A percentile compares a stretch with the other conserved stretches of the same genome.
phyloP scores from a whole-genome alignment of 495 filamentous ascomycete species.

The Aspergillus cristatus region DNA sequence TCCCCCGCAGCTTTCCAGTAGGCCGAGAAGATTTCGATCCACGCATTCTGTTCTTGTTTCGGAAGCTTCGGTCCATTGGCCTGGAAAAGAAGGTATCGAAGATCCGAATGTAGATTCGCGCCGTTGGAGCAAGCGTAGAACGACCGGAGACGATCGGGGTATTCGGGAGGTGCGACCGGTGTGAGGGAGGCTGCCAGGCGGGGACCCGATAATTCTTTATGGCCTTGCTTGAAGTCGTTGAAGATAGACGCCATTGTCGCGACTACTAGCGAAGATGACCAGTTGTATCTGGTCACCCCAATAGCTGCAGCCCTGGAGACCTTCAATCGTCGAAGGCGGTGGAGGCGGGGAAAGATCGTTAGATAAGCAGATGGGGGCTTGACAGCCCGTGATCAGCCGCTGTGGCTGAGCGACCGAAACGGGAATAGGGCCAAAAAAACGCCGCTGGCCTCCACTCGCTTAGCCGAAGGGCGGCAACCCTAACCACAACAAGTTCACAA shows the following conservation, averaged over 20 bases:
- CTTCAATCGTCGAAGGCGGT: not conserved
- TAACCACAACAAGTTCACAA: conserved; percentile 41
- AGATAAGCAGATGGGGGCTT: conserved; percentile 1
- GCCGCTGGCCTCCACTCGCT: conserved; percentile 30
- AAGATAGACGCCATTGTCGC: conserved; percentile 57
- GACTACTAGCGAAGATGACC: not conserved
- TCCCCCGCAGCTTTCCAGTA: conserved; percentile 77
- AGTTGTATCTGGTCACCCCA: not conserved
- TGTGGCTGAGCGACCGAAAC: conserved; percentile 12
- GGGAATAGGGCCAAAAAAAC: conserved; percentile 14
- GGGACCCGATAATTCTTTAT: conserved; percentile 48
- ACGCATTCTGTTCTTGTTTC: conserved; percentile 58
- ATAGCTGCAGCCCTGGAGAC: not conserved
- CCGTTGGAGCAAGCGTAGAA: conserved; percentile 53
- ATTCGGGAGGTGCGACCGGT: conserved; percentile 48
- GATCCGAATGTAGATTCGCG: conserved; percentile 49
- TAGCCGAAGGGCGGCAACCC: conserved; percentile 41
- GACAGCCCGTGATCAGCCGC: conserved; percentile 8
- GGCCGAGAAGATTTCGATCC: conserved; percentile 71
- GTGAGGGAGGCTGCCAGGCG: conserved; percentile 59
- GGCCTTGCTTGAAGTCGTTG: conserved; percentile 51
- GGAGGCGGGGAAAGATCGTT: conserved; percentile 3
- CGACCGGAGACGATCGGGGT: conserved; percentile 47
- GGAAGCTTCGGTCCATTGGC: conserved; percentile 42
- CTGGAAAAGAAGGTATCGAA: conserved; percentile 55